These are phyloP conservation scores for Penicillium sclerotiorum DNA, from an alignment of 2,329 filamentous ascomycete genomes.

Conservation along the genomic window DNA sequence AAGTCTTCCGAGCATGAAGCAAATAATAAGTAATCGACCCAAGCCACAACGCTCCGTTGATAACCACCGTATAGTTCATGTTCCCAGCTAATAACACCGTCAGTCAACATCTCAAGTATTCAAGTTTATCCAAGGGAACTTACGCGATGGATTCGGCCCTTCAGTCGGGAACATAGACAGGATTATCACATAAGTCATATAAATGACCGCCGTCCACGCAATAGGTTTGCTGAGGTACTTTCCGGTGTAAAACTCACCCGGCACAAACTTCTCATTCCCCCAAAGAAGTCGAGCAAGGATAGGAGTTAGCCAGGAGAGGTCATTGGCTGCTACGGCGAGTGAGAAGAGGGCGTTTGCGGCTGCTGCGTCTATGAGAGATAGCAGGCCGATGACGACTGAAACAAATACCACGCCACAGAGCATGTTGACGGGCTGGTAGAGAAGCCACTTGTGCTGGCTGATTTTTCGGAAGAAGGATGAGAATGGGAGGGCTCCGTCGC, in stretches of 20 bases:
- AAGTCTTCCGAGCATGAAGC: conserved; percentile 61
- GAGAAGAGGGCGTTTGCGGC: conserved; percentile 63
- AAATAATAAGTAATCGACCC: conserved; percentile 60
- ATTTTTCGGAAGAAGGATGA: conserved; percentile 60
- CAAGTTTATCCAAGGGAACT: conserved; percentile 15
- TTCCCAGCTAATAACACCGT: conserved; percentile 35
- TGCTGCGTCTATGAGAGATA: conserved; percentile 61
- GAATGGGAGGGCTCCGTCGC: conserved; percentile 64
- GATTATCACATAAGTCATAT: conserved; percentile 58
- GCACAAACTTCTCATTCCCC: conserved; percentile 60
- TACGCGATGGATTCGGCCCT: conserved; percentile 56
- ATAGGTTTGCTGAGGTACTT: conserved; percentile 52
- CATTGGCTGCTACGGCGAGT: conserved; percentile 59
- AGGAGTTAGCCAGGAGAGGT: conserved; percentile 62
- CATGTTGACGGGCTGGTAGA: conserved; percentile 60
- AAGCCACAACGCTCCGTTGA: conserved; percentile 62
- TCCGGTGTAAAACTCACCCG: conserved; percentile 64
- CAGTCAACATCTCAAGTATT: not conserved
- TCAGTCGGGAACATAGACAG: conserved; percentile 62
- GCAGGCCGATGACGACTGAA: conserved; percentile 57
- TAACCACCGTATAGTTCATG: conserved; percentile 68
- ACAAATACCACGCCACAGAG: conserved; percentile 58
- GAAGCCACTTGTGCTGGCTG: conserved; percentile 49
- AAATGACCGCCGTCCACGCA: conserved; percentile 57
- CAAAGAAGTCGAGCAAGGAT: conserved; percentile 62